phyloP scores from a whole-genome alignment of 2,329 filamentous ascomycete species.

The Blumeriella jaapii region DNA sequence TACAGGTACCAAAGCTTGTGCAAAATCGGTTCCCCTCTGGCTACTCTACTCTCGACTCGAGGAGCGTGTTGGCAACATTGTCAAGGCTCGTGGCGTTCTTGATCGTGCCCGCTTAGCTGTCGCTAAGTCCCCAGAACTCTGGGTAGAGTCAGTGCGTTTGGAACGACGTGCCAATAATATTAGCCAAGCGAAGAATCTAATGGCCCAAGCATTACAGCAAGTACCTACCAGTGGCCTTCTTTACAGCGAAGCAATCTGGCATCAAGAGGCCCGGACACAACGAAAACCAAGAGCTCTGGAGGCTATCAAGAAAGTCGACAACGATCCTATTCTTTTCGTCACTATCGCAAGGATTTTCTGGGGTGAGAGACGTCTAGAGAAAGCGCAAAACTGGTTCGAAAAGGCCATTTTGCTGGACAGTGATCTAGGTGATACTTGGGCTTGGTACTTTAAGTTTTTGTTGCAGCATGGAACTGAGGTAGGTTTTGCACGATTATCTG shows the following conservation, averaged over 20 bases:
- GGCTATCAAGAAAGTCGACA: conserved; percentile 94
- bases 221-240: conserved; percentile 78
- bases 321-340: conserved; percentile 78
- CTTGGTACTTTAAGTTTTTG: conserved; percentile 95
- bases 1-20: conserved; percentile 76
- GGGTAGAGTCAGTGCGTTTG: conserved; percentile 88
- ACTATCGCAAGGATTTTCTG: conserved; percentile 94
- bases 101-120: conserved; percentile 82
- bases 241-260: conserved; percentile 92
- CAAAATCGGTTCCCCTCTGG: conserved; percentile 78
- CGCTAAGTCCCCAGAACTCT: conserved; percentile 73
- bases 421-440: conserved; percentile 88
- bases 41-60: conserved; percentile 81
- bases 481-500: conserved; percentile 20
- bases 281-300: conserved; percentile 84
- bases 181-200: conserved; percentile 75
- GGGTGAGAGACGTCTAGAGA: conserved; percentile 83
- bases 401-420: conserved; percentile 82
- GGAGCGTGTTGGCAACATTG: conserved; percentile 68
- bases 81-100: conserved; percentile 89
- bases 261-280: conserved; percentile 83
- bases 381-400: conserved; percentile 94
- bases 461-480: conserved; percentile 79
- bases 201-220: conserved; percentile 88
- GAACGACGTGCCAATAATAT: conserved; percentile 80